Evolutionary conservation across 305 asterid species (phyloP).

Genomic region (Withania somnifera): DNA sequence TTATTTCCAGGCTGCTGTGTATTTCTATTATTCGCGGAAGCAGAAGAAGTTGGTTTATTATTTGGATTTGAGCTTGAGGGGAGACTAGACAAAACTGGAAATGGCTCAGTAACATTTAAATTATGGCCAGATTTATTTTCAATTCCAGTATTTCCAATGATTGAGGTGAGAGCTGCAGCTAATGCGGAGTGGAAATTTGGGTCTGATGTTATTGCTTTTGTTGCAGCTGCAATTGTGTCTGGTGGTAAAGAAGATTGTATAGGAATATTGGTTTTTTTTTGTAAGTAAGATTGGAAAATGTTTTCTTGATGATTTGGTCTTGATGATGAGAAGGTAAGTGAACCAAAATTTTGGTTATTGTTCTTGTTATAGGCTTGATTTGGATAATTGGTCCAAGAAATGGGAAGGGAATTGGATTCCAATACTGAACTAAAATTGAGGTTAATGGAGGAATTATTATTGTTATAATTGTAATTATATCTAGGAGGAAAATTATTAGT

Average conservation of each 20-base stretch:
- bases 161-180: conserved; percentile 71
- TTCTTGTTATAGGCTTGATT: conserved; percentile 28
- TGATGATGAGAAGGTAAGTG: conserved; percentile 44
- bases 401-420: conserved; percentile 54
- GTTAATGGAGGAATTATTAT: conserved; percentile 36
- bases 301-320: conserved; percentile 40
- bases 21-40: conserved; percentile 12
- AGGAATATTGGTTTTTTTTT: conserved; percentile 18
- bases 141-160: conserved; percentile 27
- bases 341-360: conserved; percentile 23
- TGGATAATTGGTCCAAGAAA: conserved; percentile 51
- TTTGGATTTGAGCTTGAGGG: conserved; percentile 39
- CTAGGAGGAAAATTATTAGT: conserved; percentile 25
- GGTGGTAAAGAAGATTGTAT: conserved; percentile 34
- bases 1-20: conserved; percentile 28
- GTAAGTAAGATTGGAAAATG: conserved; percentile 43
- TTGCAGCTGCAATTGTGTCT: conserved; percentile 77
- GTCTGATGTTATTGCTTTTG: conserved; percentile 74
- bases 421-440: conserved; percentile 61
- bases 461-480: conserved; percentile 3
- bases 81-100: conserved; percentile 62
- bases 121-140: conserved; percentile 20
- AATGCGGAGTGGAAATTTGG: conserved; percentile 77
- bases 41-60: conserved; percentile 25
- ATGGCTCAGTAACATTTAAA: conserved; percentile 22